Evolutionary conservation across 1,139 yeast species (phyloP).

Genomic region (Sugiyamaella castrensis): DNA sequence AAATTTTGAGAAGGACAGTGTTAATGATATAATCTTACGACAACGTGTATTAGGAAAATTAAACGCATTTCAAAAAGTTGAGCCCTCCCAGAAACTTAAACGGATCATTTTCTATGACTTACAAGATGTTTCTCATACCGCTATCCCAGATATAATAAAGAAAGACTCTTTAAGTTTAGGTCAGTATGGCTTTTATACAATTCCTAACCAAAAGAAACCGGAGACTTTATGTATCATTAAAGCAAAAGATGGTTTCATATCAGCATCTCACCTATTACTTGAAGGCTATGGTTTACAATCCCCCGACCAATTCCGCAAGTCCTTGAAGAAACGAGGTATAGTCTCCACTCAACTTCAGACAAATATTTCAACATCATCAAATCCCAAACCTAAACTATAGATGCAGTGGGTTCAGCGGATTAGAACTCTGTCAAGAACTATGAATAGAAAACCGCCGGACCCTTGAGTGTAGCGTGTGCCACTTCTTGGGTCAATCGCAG

Average conservation of each 20-base stretch:
- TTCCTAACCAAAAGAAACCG: not conserved
- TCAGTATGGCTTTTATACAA: conserved; percentile 6
- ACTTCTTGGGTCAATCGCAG: no score
- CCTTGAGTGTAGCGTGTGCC: no score
- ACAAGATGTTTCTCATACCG: not conserved
- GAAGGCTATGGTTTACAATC: conserved; percentile 20
- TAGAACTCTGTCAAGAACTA: no score
- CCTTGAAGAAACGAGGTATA: conserved; percentile 19
- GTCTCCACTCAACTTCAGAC: conserved; percentile 6
- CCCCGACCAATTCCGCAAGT: conserved; percentile 16
- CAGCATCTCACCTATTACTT: conserved; percentile 14
- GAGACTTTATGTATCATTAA: conserved; percentile 13
- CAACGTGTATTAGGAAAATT: conserved; percentile 60
- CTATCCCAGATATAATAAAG: not conserved
- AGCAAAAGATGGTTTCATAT: conserved; percentile 17
- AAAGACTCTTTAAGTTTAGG: not conserved
- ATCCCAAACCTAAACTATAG: no score
- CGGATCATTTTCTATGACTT: conserved; percentile 9
- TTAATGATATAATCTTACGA: conserved; percentile 45
- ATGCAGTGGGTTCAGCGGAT: not conserved
- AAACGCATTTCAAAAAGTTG: conserved; percentile 45
- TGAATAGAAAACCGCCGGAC: no score
- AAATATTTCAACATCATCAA: not conserved
- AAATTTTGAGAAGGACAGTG: conserved; percentile 44
- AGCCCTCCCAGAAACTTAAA: not conserved